These are phyloP conservation scores for Cordyceps tenuipes DNA, from an alignment of 2,329 filamentous ascomycete species.

Conservation along the genomic window DNA sequence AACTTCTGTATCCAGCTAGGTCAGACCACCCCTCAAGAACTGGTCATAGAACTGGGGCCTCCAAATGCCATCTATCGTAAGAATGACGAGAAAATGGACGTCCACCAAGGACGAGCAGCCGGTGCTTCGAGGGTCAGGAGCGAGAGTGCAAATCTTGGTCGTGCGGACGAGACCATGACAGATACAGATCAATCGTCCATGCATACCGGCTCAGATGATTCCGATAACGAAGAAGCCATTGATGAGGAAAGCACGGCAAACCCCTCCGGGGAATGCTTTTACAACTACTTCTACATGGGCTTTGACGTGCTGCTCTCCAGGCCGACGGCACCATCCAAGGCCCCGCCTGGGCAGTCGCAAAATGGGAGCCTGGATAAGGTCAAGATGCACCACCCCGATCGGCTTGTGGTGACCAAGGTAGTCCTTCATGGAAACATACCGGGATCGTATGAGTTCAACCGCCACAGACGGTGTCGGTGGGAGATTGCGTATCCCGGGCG, in stretches of 20 bases:
- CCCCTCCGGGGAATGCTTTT: slow-evolving; percentile 72
- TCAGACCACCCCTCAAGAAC: slow-evolving; percentile 83
- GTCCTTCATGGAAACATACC: slow-evolving; percentile 91
- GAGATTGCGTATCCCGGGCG: slow-evolving; percentile 53
- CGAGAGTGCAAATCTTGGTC: slow-evolving; percentile 33
- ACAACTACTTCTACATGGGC: slow-evolving; percentile 94
- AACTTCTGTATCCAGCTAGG: slow-evolving; percentile 68
- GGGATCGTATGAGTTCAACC: slow-evolving; percentile 93
- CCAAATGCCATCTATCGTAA: slow-evolving; percentile 93
- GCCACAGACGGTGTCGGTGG: slow-evolving; percentile 86
- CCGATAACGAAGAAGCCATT: slow-evolving; percentile 47
- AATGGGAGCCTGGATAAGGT: slow-evolving; percentile 22
- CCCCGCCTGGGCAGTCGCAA: slow-evolving; percentile 39
- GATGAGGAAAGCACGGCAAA: slow-evolving; percentile 47
- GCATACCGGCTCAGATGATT: slow-evolving; percentile 63
- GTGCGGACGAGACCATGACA: slow-evolving; percentile 46
- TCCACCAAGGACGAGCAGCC: slow-evolving; percentile 58
- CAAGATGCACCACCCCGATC: slow-evolving; percentile 43
- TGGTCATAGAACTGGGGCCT: slow-evolving; percentile 83
- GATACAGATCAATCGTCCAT: slow-evolving; percentile 71
- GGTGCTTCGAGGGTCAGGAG: slow-evolving; percentile 43
- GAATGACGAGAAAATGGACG: slow-evolving; percentile 79
- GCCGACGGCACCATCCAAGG: slow-evolving; percentile 55
- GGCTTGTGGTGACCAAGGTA: slow-evolving; percentile 82
- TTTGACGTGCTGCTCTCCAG: slow-evolving; percentile 90